Conservation (phyloP, 2,329 filamentous ascomycete species). For the Neopestalotiopsis sp. region DNA sequence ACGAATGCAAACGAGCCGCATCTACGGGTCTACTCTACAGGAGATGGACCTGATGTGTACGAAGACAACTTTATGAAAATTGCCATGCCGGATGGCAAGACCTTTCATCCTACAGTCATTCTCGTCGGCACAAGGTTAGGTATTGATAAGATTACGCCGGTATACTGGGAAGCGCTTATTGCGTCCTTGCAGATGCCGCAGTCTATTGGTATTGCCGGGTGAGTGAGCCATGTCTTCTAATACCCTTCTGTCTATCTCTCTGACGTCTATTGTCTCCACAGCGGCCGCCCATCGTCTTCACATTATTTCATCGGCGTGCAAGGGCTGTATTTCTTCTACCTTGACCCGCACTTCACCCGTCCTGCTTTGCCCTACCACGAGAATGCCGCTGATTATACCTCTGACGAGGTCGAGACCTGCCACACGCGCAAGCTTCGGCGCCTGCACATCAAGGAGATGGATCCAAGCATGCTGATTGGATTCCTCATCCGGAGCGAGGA, state of each 20-base stretch:
- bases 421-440: constrained; percentile 86
- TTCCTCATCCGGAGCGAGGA: constrained; percentile 84
- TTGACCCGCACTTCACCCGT: constrained; percentile 90
- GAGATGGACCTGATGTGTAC: constrained; percentile 90
- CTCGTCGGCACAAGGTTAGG: constrained; percentile 88
- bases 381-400: constrained; percentile 63
- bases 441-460: constrained; percentile 89
- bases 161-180: constrained; percentile 95
- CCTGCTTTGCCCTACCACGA: constrained; percentile 71
- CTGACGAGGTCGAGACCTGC: constrained; percentile 80
- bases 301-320: constrained; percentile 67
- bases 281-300: constrained; percentile 89
- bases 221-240: constrained; percentile 37
- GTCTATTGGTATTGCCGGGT: constrained; percentile 96
- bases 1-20: constrained; percentile 68
- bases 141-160: constrained; percentile 91
- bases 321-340: constrained; percentile 85
- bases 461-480: constrained; percentile 96
- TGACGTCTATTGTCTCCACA: constrained; percentile 40
- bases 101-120: constrained; percentile 84
- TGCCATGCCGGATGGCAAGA: constrained; percentile 69
- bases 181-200: constrained; percentile 84
- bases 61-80: constrained; percentile 85
- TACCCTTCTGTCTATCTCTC: constrained; percentile 19
- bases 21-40: constrained; percentile 85